Conservation (phyloP, 495 filamentous ascomycete species). For the Talaromyces stipitatus region DNA sequence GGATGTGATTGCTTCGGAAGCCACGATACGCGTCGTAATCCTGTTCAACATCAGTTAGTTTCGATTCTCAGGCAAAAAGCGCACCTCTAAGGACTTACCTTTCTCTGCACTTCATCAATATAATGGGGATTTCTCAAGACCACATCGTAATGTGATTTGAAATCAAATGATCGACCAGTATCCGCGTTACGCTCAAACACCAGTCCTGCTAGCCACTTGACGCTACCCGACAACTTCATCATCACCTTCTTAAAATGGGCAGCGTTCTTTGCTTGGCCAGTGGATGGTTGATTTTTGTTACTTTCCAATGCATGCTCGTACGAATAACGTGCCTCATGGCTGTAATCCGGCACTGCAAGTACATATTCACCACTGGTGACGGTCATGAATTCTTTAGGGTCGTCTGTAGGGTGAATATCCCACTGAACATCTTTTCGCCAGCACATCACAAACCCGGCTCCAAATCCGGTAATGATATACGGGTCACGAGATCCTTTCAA, state of each 20-base stretch:
- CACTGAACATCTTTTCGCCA: slow-evolving; percentile 89
- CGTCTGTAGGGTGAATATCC: slow-evolving; percentile 71
- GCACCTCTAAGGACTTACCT: slow-evolving; percentile 21
- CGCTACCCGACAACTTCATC: slow-evolving; percentile 95
- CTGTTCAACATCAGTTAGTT: slow-evolving; percentile 22
- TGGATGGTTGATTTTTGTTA: slow-evolving; percentile 53
- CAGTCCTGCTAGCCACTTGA: slow-evolving; percentile 81
- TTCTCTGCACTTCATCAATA: slow-evolving; percentile 47
- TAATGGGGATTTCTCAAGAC: slow-evolving; percentile 71
- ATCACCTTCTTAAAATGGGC: slow-evolving; percentile 92
- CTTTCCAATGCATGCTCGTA: slow-evolving; percentile 49
- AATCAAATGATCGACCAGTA: slow-evolving; percentile 69
- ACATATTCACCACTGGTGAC: slow-evolving; percentile 93
- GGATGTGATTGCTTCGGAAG: slow-evolving; percentile 92
- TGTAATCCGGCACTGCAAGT: slow-evolving; percentile 88
- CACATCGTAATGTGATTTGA: slow-evolving; percentile 89
- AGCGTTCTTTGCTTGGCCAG: slow-evolving; percentile 59
- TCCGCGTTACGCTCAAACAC: slow-evolving; percentile 80
- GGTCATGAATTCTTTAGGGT: slow-evolving; percentile 88
- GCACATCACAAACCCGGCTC: slow-evolving; percentile 94
- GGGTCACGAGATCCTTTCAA: slow-evolving; percentile 91
- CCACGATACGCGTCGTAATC: slow-evolving; percentile 87
- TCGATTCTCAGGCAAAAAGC: not conserved
- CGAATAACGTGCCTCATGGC: slow-evolving; percentile 69
- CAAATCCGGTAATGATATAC: slow-evolving; percentile 85